Evolutionary conservation across 116 monocot genomes (phyloP), one percentile per base, ranked within the genome.

Genomic region (Phalaenopsis hybrid): DNA sequence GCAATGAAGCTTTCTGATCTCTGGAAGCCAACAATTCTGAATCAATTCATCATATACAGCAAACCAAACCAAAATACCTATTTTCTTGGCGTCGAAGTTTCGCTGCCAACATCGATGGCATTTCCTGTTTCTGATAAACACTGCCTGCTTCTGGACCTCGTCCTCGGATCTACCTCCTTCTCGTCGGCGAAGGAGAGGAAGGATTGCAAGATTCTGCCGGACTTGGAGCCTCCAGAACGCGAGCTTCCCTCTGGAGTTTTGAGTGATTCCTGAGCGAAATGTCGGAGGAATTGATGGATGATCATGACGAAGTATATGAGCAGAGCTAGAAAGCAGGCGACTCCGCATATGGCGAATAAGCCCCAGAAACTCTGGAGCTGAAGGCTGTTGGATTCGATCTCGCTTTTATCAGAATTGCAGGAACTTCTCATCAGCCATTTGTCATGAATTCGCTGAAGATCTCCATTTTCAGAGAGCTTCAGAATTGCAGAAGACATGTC

Each of bases 401-500:
- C 87, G 0, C n/a, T 84, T 23, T 4, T 84, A 37, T 85, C 75
- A 20, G 87, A 86, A 17, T 21, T 82, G 74, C 90, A 94, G 2
- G 81, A 20, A 23, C 79, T 84, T 41, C 73, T 83, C 33, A 82
- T 86, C 48, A 94, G 76, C 94, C 94, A 95, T 58, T 95, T 95
- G 85, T 95, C 89, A 45, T 82, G 87, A 63, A 95, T 95, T 76
- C 88, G 85, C 48, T 95, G 95, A 31, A 92, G 90, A 74, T 95
- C 92, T 1, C 95, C 95, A 46, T 86, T 95, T 78, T 95, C 95
- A 10, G 95, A 92, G 1, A 95, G 90, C n/a, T 55, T 46, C 20
- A 95, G 88, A 67, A 95, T 95, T 28, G 89, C 92, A 5, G 92
- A 92, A 2, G 95, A 95, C 87, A 95, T 81, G 83, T 95, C 95